Evolutionary conservation across 257 asterid genomes (phyloP), one percentile per base, ranked within the genome.

Genomic region (Solanum okadae): DNA sequence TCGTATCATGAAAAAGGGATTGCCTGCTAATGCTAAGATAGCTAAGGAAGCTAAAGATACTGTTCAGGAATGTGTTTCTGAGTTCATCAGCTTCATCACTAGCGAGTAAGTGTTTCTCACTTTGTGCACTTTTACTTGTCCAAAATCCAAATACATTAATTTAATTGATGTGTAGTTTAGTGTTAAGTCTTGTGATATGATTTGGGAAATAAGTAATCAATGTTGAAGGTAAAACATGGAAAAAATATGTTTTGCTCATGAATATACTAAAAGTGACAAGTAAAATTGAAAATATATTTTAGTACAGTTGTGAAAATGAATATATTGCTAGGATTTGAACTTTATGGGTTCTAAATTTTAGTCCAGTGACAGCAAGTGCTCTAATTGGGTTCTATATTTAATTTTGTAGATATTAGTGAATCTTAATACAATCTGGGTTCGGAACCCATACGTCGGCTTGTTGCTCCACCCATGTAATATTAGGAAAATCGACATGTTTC

Each of bases 31-130:
- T 61, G 98, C 95, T 9, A 94, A 93, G 91, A 93, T 94, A 67
- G 94, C 95, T 15, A 93, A 93, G 92, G 98, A 94, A 3, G 93
- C 98, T 3, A 94, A 94, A 91, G 98, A 94, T 82, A 92, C 95
- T 59, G 98, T 93, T 84, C 96, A 93, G 90, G 98, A 94, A 89
- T 94, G 98, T 86, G 98, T 92, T 10, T 93, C 98, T 5, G 98
- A 94, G 91, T 94, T 94, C 90, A 93, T 94, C 90, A 91, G 96
- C 88, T 94, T 94, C 91, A 71, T 94, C 88, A 94, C 98, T 77
- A 94, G 96, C 95, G 96, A 94, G 98, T 95, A 93, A 14, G 91
- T 79, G 65, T 25, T 77, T 10, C 18, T 65, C 33, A 5, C 16
- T n/a, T 1, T 23, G 29, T 61, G 10, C 70, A 63, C 70, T 63